Conservation (phyloP, 164 flowering plant species). For the Umbilicus rupestris region DNA sequence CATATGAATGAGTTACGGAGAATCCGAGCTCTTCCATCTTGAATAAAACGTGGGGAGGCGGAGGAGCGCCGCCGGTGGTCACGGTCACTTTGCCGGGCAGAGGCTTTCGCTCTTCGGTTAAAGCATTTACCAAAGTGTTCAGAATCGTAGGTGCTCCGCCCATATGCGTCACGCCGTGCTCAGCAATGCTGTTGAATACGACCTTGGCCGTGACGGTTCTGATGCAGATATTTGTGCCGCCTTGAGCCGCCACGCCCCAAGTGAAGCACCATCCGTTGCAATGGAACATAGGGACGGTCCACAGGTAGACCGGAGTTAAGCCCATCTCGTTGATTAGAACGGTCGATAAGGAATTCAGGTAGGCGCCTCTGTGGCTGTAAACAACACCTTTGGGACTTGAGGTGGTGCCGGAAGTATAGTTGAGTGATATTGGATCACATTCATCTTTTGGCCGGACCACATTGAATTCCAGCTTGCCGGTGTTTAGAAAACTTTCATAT, state of each 20-base stretch:
- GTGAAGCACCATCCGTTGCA: slow-evolving; percentile 80
- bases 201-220: slow-evolving; percentile 36
- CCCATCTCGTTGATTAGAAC: slow-evolving; percentile 42
- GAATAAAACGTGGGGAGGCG: slow-evolving; percentile 36
- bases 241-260: slow-evolving; percentile 73
- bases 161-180: slow-evolving; percentile 61
- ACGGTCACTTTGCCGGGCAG: slow-evolving; percentile 30
- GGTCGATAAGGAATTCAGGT: slow-evolving; percentile 52
- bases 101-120: slow-evolving; percentile 17
- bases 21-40: slow-evolving; percentile 46
- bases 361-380: slow-evolving; percentile 73
- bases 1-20: slow-evolving; percentile 31
- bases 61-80: slow-evolving; percentile 47
- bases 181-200: slow-evolving; percentile 36
- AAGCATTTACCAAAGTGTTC: slow-evolving; percentile 45
- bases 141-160: slow-evolving; percentile 68
- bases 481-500: slow-evolving; percentile 25
- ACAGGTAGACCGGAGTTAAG: slow-evolving; percentile 52
- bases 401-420: slow-evolving; percentile 80
- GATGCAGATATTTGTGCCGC: slow-evolving; percentile 65
- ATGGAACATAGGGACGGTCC: slow-evolving; percentile 88
- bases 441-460: slow-evolving; percentile 50
- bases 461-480: slow-evolving; percentile 34
- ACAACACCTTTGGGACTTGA: slow-evolving; percentile 80
- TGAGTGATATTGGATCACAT: slow-evolving; percentile 55